Conservation (phyloP, 1,139 yeast genomes). For the Geotrichum bryndzae region DNA sequence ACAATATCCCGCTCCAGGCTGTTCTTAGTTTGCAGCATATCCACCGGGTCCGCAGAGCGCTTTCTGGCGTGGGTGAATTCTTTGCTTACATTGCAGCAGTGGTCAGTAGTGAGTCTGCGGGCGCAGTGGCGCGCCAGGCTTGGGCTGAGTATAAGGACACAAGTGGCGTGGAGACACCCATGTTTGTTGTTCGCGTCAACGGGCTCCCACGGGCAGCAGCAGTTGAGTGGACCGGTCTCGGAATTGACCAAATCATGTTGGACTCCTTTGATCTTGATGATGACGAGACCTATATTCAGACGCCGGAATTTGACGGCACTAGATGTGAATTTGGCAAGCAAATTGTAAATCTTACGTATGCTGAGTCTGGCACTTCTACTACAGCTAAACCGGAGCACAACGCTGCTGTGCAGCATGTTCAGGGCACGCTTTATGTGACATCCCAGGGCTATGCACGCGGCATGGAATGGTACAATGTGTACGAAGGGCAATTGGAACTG, state of each 20-base stretch:
- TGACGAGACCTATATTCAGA: constrained; percentile 7
- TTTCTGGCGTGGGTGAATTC: constrained; percentile 36
- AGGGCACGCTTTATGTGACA: constrained; percentile 12
- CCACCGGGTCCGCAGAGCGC: constrained; percentile 53
- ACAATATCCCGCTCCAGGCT: constrained; percentile 32
- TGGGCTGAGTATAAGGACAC: constrained; percentile 34
- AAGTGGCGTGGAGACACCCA: constrained; percentile 14
- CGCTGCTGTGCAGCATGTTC: not conserved
- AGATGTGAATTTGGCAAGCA: constrained; percentile 6
- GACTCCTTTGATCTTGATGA: constrained; percentile 14
- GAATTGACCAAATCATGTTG: constrained; percentile 16
- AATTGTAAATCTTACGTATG: not conserved
- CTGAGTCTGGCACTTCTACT: not conserved
- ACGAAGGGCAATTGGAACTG: constrained; percentile 1
- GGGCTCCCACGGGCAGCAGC: constrained; percentile 63
- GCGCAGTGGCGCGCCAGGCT: constrained; percentile 34
- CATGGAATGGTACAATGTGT: constrained; percentile 4
- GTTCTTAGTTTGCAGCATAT: constrained; percentile 70
- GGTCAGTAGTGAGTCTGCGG: constrained; percentile 37
- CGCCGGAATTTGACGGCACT: not conserved
- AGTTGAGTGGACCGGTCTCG: constrained; percentile 63
- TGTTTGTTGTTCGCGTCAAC: constrained; percentile 49
- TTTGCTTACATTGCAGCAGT: constrained; percentile 53
- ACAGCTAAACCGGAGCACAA: not conserved
- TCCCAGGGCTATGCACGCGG: not conserved